Conservation (phyloP, 805 yeast genomes). For the Schizosaccharomyces lindneri region DNA sequence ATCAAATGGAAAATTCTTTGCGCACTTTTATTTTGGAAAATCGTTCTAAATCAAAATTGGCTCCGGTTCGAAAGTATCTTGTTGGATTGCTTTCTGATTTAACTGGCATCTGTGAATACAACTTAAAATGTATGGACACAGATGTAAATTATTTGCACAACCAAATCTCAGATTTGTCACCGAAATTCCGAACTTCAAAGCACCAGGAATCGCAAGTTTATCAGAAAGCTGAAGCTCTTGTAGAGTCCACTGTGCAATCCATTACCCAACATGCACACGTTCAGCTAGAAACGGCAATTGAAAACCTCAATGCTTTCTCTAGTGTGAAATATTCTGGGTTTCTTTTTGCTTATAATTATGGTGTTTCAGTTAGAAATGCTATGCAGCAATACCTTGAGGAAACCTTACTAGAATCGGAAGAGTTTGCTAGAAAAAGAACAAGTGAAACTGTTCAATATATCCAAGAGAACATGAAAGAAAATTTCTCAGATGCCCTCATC, state of each 20-base stretch:
- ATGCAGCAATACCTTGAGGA: constrained; percentile 42
- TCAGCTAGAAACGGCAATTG: constrained; percentile 27
- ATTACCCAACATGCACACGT: constrained; percentile 37
- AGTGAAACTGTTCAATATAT: constrained; percentile 35
- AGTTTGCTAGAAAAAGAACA: constrained; percentile 38
- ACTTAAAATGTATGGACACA: constrained; percentile 26
- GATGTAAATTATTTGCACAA: constrained; percentile 24
- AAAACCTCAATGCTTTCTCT: constrained; percentile 25
- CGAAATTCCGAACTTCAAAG: constrained; percentile 8
- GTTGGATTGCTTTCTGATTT: constrained; percentile 46
- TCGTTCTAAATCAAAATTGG: constrained; percentile 62
- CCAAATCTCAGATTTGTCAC: constrained; percentile 25
- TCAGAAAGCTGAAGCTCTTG: constrained; percentile 33
- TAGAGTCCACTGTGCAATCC: constrained; percentile 33
- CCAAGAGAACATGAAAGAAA: constrained; percentile 44
- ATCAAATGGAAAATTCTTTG: constrained; percentile 57
- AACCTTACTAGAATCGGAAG: constrained; percentile 41
- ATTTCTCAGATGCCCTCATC: constrained; percentile 26
- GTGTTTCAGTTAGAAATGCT: constrained; percentile 38
- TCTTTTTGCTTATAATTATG: constrained; percentile 40
- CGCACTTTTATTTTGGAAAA: constrained; percentile 73
- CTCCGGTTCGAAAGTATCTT: constrained; percentile 81
- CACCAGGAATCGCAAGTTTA: constrained; percentile 39
- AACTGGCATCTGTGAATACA: constrained; percentile 31
- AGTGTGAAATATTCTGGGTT: constrained; percentile 37